These are phyloP conservation scores for Naganishia antarctica DNA, from an alignment of 768 basidiomycete genomes.

Conservation along the genomic window DNA sequence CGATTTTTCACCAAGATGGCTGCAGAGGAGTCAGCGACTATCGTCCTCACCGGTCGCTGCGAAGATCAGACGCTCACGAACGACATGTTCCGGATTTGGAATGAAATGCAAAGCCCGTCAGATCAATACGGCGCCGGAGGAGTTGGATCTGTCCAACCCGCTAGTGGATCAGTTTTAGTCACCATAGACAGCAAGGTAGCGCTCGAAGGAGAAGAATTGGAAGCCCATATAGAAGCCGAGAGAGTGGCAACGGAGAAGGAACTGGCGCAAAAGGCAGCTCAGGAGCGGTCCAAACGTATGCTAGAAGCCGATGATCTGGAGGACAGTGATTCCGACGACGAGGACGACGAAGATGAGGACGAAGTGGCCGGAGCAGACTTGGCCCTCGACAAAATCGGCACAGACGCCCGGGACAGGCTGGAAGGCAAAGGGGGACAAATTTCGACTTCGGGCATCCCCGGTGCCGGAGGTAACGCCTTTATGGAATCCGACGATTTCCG, in stretches of 20 bases:
- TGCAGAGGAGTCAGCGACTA: slow-evolving; percentile 71
- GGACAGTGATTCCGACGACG: slow-evolving; percentile 47
- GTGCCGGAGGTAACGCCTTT: slow-evolving; percentile 32
- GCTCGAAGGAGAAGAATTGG: slow-evolving; percentile 80
- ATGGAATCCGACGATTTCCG: slow-evolving; percentile 42
- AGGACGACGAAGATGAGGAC: slow-evolving; percentile 55
- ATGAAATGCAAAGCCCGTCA: slow-evolving; percentile 68
- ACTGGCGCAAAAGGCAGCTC: slow-evolving; percentile 75
- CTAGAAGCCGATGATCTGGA: slow-evolving; percentile 79
- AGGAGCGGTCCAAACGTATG: slow-evolving; percentile 76
- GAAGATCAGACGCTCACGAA: slow-evolving; percentile 76
- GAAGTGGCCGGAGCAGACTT: not conserved
- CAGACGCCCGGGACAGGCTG: slow-evolving; percentile 50
- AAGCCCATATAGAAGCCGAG: slow-evolving; percentile 70
- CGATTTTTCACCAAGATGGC: slow-evolving; percentile 82
- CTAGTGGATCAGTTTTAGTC: not conserved
- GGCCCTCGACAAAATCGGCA: slow-evolving; percentile 2
- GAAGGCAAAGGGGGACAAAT: slow-evolving; percentile 61
- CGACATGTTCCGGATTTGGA: slow-evolving; percentile 79
- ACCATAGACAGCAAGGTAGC: slow-evolving; percentile 87
- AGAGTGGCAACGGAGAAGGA: slow-evolving; percentile 73
- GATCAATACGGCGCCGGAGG: slow-evolving; percentile 84
- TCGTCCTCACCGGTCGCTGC: slow-evolving; percentile 73
- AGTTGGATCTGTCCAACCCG: slow-evolving; percentile 57
- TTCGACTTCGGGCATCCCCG: not conserved